A percentile compares a stretch with the other conserved stretches of the same genome.
These are phyloP conservation scores for Vittaforma corneae DNA, from an alignment of 371 early-diverging fungal genomes.

Conservation along the genomic window DNA sequence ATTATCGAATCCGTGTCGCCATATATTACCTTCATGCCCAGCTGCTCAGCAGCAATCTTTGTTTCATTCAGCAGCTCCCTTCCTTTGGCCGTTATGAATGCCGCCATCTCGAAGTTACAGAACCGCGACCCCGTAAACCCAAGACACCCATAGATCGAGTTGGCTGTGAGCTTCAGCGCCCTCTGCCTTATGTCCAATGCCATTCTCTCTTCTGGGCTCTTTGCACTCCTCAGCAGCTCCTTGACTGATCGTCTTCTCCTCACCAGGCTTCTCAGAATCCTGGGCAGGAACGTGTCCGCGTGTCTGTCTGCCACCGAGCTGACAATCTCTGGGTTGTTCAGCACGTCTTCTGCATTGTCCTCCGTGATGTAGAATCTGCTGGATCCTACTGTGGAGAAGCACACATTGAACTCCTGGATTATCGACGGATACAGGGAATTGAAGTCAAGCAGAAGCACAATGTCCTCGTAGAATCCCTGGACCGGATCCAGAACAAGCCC, in stretches of 20 bases:
- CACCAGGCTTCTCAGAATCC: slow-evolving; percentile 74
- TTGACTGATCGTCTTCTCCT: slow-evolving; percentile 80
- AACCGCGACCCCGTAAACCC: slow-evolving; percentile 86
- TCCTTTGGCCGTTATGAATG: slow-evolving; percentile 88
- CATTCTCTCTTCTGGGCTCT: slow-evolving; percentile 60
- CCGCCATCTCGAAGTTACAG: slow-evolving; percentile 90
- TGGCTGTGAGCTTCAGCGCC: slow-evolving; percentile 94
- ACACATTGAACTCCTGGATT: slow-evolving; percentile 97
- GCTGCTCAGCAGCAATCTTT: slow-evolving; percentile 66
- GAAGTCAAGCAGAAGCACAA: slow-evolving; percentile 89
- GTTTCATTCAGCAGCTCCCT: slow-evolving; percentile 89
- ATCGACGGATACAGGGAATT: slow-evolving; percentile 99
- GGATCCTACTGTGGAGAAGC: slow-evolving; percentile 83
- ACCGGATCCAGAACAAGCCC: slow-evolving; percentile 95
- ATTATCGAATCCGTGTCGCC: slow-evolving; percentile 99
- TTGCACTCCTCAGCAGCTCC: slow-evolving; percentile 66
- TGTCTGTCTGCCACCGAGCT: background rate
- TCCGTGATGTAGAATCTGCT: background rate
- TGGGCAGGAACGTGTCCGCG: slow-evolving; percentile 65
- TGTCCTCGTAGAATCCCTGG: slow-evolving; percentile 86
- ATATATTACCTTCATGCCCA: slow-evolving; percentile 70
- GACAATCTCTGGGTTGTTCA: background rate
- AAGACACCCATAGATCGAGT: slow-evolving; percentile 98
- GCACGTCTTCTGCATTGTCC: slow-evolving; percentile 3
- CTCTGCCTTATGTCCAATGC: slow-evolving; percentile 79